Evolutionary conservation across 352 stramenopile genomes (phyloP).

Genomic region (Pythium rishiriense): DNA sequence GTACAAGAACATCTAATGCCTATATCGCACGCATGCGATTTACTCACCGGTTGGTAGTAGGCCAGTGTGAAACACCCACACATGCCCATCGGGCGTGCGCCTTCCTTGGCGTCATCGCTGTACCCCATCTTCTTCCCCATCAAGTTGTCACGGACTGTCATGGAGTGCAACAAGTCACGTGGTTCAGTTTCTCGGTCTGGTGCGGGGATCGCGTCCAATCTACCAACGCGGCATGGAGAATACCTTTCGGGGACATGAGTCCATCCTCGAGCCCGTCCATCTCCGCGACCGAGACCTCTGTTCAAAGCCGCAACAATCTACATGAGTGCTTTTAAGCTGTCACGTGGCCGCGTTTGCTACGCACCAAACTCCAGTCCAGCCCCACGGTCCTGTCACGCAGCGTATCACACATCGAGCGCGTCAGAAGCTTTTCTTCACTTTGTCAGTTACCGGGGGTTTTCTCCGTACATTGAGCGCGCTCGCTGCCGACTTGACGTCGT

Average conservation of each 20-base stretch:
- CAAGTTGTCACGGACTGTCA: slow-evolving; percentile 49
- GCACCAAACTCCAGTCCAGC: slow-evolving; percentile 74
- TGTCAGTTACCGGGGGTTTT: background rate
- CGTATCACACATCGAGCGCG: background rate
- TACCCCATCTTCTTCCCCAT: slow-evolving; percentile 54
- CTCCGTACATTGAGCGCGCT: slow-evolving; percentile 43
- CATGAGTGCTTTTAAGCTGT: background rate
- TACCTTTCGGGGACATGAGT: slow-evolving; percentile 75
- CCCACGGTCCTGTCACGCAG: slow-evolving; percentile 51
- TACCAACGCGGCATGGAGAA: background rate
- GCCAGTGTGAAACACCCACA: slow-evolving; percentile 82
- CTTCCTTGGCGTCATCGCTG: slow-evolving; percentile 36
- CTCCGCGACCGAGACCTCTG: slow-evolving; percentile 79
- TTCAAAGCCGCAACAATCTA: background rate
- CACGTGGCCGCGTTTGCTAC: too few species aligned
- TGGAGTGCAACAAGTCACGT: background rate
- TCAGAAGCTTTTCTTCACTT: background rate
- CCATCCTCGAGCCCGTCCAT: slow-evolving; percentile 73
- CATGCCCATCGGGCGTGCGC: slow-evolving; percentile 41
- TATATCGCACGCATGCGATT: background rate
- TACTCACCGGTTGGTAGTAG: slow-evolving; percentile 78
- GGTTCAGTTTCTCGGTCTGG: background rate
- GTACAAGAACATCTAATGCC: background rate
- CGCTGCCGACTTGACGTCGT: slow-evolving; percentile 46
- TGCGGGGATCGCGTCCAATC: too few species aligned